Evolutionary conservation across 805 yeast species (phyloP).

Genomic region (Novakomyces olei): DNA sequence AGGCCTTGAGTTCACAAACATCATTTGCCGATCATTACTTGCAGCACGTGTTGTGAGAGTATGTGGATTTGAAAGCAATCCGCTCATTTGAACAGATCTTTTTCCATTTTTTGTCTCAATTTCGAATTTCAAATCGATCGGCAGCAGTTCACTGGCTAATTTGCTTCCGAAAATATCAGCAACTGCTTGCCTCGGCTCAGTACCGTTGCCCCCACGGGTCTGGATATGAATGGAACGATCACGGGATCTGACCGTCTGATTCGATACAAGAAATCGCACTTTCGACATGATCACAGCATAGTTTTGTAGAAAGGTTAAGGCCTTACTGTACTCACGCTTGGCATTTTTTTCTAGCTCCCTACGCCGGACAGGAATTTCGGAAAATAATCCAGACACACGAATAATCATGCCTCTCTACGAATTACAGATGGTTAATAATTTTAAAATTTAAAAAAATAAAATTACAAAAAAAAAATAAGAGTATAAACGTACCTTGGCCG

Average conservation of each 20-base stretch:
- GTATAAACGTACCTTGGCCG: slow-evolving; percentile 20
- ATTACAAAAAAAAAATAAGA: neutral
- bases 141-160: too few species aligned
- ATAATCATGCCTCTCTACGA: slow-evolving; percentile 42
- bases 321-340: slow-evolving; percentile 50
- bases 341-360: slow-evolving; percentile 46
- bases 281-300: slow-evolving; percentile 40
- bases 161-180: too few species aligned
- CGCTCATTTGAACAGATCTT: too few species aligned
- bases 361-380: slow-evolving; percentile 53
- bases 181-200: too few species aligned
- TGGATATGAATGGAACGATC: too few species aligned
- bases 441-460: neutral
- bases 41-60: too few species aligned
- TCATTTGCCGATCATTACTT: slow-evolving; percentile 52
- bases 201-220: too few species aligned
- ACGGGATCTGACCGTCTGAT: slow-evolving; percentile 14
- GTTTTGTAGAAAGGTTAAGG: slow-evolving; percentile 39
- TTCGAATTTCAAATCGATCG: too few species aligned
- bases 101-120: too few species aligned
- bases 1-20: slow-evolving; percentile 61
- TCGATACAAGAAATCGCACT: slow-evolving; percentile 38
- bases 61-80: too few species aligned
- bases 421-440: neutral
- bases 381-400: slow-evolving; percentile 34